Evolutionary conservation across 108 stramenopile species (phyloP), one percentile per base, ranked within the genome.

Genomic region (Discostella pseudostelligera): DNA sequence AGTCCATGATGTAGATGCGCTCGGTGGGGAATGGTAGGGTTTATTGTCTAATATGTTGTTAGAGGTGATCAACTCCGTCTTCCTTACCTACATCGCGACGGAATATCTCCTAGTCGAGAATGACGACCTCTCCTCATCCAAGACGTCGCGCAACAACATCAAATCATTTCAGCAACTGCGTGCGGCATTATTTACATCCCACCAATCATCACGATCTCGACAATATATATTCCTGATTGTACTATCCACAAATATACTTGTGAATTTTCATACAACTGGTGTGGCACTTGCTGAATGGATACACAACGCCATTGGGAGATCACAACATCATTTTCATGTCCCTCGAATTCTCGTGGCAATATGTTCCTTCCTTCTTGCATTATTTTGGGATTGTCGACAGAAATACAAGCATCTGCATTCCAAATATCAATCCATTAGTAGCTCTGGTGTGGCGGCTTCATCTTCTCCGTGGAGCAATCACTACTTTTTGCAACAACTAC

Each of bases 21-120:
- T 5, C 32, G 32, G 32, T 32, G 5, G 32, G 32, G 32, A 32
- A 32, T 32, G 32, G 32, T 32, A 32, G 3, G 32, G 32, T 32
- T 32, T 0, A 8, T 8, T 20, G 7, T 47, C 16, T 21, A 65
- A 0, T 17, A 90, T 90, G 89, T 54, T 85, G 11, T 78, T 84
- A 8, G 92, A 93, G 75, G 72, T 85, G 13, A 64, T 76, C 62
- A 93, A 93, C 64, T 82, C 92, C n/a, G 50, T 93, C 47, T 83
- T 88, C 37, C 50, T 89, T 26, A 93, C 92, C 4, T 93, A 81
- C 58, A 11, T 93, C 24, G 84, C 78, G 2, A 85, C 88, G 17
- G 92, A 93, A 72, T 89, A 75, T 54, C 61, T 83, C 14, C 40
- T 88, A 25, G 20, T 16, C n/a, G 44, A 65, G 7, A 20, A 48